Base-by-base conservation (phyloP, 169 alveolate genomes). In the Hepatocystis sp. region DNA sequence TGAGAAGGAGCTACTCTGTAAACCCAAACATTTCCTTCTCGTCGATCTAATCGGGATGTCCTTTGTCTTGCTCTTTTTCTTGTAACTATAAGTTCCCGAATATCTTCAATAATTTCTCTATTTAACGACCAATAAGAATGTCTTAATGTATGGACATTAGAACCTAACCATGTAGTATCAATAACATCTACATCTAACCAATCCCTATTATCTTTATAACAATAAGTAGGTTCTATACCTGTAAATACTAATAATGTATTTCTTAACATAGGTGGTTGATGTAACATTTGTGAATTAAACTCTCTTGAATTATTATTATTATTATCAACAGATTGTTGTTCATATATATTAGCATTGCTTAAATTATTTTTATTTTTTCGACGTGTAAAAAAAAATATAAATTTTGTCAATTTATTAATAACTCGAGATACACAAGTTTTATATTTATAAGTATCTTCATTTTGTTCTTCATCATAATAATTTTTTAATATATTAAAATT, bases 161-260 rank as follows among this genome's bases (percentile, higher is more conserved):
- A 85, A 11, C 92, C 94, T 52, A 93, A 88, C 92, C 95, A 93
- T 25, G 96, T 93, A 61, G 93, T 92, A 67, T 94, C 96, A 40
- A 94, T 94, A 1, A 92, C 95, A 94, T 94, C 97, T 78, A 94
- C 95, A 85, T 94, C 97, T 44, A 94, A 47, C 94, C 96, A 94
- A 49, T 66, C 84, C 30, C 76, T 85, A 56, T 78, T 46, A 52
- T 46, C 85, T 34, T 58, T 19, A 42, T 27, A 71, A 7, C 78
- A 58, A 11, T 71, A 71, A 56, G 46, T 71, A 27, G 86, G 86
- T 42, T 71, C 86, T 58, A 71, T 58, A 0, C 86, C 86, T n/a
- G 86, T 71, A 71, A 71, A 71, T n/a, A 71, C 86, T 49, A 71
- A 30, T 8, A 71, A 51, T 17, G 86, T 71, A 36, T 71, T 71